Percentiles rank a stretch among this genome's conserved stretches.
Evolutionary conservation across 139 green algal genomes (phyloP).

Genomic region (Axilococcus clingmanii): DNA sequence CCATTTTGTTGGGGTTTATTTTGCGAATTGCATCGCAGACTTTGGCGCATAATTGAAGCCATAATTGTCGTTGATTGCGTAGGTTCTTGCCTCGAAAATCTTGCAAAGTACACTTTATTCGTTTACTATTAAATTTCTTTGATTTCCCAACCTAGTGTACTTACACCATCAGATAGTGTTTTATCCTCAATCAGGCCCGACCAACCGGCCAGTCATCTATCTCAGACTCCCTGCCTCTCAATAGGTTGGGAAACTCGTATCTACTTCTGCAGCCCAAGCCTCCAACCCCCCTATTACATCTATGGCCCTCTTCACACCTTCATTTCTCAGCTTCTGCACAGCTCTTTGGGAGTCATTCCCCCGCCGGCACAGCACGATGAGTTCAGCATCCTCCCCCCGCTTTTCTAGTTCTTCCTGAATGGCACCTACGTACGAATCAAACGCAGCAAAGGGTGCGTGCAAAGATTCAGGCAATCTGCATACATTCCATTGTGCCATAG

Average conservation of each 20-base stretch:
- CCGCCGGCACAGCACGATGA: slow-evolving; percentile 65
- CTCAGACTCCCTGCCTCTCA: no score
- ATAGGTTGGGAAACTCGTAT: slow-evolving; percentile 16
- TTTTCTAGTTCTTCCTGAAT: slow-evolving; percentile 3
- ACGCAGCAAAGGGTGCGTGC: slow-evolving; percentile 7
- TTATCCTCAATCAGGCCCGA: no score
- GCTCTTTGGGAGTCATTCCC: slow-evolving; percentile 90
- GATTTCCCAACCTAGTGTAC: no score
- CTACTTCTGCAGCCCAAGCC: slow-evolving; percentile 49
- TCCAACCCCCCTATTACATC: slow-evolving; percentile 75
- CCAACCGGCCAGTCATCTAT: no score
- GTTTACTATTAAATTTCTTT: no score
- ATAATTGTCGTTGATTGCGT: no score
- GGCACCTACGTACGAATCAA: background rate
- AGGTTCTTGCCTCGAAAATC: no score
- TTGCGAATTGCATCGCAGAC: no score
- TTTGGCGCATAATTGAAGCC: no score
- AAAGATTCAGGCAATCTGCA: slow-evolving; percentile 34
- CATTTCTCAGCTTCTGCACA: slow-evolving; percentile 44
- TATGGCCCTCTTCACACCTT: slow-evolving; percentile 43
- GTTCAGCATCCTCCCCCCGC: slow-evolving; percentile 20
- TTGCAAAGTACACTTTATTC: no score
- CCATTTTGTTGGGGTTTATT: no score
- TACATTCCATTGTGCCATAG: slow-evolving; percentile 55
- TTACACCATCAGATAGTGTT: no score